phyloP scores from a whole-genome alignment of 2,329 filamentous ascomycete genomes.

The Pezicula radicicola region DNA sequence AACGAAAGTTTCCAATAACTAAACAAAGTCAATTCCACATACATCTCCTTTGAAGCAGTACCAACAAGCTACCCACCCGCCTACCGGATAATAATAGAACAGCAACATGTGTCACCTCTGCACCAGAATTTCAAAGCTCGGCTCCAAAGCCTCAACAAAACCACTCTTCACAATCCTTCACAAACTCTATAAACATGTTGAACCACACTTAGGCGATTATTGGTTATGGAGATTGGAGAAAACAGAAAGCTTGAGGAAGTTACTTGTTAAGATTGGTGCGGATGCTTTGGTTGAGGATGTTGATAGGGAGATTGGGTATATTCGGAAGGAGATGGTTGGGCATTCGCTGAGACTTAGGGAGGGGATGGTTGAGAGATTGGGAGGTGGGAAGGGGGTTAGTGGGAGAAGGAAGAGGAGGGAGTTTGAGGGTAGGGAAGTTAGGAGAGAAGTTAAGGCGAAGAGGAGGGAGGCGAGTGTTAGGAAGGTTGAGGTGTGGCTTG shows the following conservation, averaged over 20 bases:
- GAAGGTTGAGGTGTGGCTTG: slow-evolving; percentile 6
- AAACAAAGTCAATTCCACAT: too few relatives aligned
- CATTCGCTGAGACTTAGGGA: not conserved
- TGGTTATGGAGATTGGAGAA: slow-evolving; percentile 2
- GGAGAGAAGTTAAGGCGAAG: too few relatives aligned
- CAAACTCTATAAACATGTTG: slow-evolving; percentile 2
- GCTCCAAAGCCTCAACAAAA: not conserved
- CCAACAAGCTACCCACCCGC: too few relatives aligned
- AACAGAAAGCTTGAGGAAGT: not conserved
- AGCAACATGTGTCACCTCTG: slow-evolving; percentile 4
- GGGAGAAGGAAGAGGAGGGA: too few relatives aligned
- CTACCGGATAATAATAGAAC: too few relatives aligned
- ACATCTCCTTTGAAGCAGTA: too few relatives aligned
- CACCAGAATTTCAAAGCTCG: not conserved
- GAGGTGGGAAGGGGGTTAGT: too few relatives aligned
- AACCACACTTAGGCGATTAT: slow-evolving; percentile 4
- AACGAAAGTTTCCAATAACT: too few relatives aligned
- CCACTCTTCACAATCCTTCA: slow-evolving; percentile 1
- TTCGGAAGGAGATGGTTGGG: slow-evolving; percentile 2
- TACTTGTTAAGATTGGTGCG: not conserved
- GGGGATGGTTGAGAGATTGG: too few relatives aligned
- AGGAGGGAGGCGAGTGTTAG: not conserved
- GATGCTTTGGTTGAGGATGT: slow-evolving; percentile 1
- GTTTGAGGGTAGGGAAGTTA: too few relatives aligned
- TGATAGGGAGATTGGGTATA: not conserved